Percentiles rank a stretch among this genome's conserved stretches.
phyloP scores from a whole-genome alignment of 2,329 filamentous ascomycete genomes.

The Cladorrhinum sp. region DNA sequence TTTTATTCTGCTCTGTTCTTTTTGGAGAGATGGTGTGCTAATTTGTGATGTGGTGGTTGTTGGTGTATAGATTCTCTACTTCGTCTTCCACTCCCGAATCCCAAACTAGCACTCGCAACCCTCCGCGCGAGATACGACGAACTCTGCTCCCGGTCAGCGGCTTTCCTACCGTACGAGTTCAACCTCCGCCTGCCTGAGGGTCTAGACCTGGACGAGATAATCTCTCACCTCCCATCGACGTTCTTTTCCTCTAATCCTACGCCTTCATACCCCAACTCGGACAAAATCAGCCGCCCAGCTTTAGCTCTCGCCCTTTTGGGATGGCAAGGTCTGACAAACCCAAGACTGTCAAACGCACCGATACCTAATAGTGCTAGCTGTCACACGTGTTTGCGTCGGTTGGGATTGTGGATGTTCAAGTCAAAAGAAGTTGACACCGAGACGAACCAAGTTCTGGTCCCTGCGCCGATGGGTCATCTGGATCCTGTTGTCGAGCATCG shows the following conservation, averaged over 20 bases:
- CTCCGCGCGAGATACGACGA: conserved; percentile 66
- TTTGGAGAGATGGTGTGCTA: background rate
- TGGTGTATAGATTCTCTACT: conserved; percentile 57
- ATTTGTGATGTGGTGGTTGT: background rate
- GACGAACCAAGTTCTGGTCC: conserved; percentile 50
- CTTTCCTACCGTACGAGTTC: conserved; percentile 58
- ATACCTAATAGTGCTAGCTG: conserved; percentile 75
- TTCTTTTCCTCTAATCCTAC: conserved; percentile 50
- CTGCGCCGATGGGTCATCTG: conserved; percentile 62
- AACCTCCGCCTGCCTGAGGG: conserved; percentile 56
- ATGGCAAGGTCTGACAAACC: conserved; percentile 65
- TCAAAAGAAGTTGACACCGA: conserved; percentile 62
- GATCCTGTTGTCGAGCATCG: conserved; percentile 71
- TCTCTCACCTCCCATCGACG: conserved; percentile 48
- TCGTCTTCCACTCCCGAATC: conserved; percentile 61
- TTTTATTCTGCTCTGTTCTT: background rate
- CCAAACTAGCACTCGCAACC: conserved; percentile 53
- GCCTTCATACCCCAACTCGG: conserved; percentile 36
- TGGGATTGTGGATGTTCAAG: conserved; percentile 93
- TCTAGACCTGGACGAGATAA: conserved; percentile 48
- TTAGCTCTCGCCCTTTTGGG: conserved; percentile 69
- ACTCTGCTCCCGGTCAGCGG: conserved; percentile 48
- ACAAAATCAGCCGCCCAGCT: conserved; percentile 58
- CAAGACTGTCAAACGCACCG: conserved; percentile 42
- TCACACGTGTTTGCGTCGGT: conserved; percentile 77